Evolutionary conservation across 768 basidiomycete species (phyloP).

Genomic region (Mrakia gelida): DNA sequence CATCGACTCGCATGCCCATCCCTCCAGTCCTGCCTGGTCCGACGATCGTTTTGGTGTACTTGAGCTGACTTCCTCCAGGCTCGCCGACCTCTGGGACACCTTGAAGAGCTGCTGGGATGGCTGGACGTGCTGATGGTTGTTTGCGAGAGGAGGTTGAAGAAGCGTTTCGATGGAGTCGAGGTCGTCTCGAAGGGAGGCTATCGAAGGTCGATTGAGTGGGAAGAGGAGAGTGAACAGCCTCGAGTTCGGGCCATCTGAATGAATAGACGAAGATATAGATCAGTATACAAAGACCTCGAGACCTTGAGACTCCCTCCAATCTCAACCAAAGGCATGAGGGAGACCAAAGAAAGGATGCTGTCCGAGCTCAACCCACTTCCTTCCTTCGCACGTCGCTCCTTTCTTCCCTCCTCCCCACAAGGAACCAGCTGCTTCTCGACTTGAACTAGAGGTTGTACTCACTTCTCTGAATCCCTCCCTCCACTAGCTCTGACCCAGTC

Average conservation of each 20-base stretch:
- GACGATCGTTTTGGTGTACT: conserved; percentile 25
- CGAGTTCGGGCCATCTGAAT: conserved; percentile 30
- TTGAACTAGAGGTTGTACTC: neutral
- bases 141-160: conserved; percentile 19
- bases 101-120: neutral
- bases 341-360: neutral
- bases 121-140: neutral
- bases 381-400: neutral
- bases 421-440: neutral
- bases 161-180: conserved; percentile 17
- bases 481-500: conserved; percentile 30
- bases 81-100: neutral
- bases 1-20: conserved; percentile 26
- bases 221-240: conserved; percentile 20
- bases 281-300: neutral
- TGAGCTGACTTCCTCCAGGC: conserved; percentile 17
- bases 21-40: conserved; percentile 15
- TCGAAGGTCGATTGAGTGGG: conserved; percentile 6
- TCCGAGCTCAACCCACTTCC: neutral
- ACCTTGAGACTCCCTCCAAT: too few species aligned
- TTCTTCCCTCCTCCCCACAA: neutral
- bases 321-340: too few species aligned
- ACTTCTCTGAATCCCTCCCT: conserved; percentile 29
- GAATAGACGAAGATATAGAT: neutral
- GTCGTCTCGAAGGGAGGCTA: neutral